Evolutionary conservation across 331 rosid genomes (phyloP), one percentile per base, ranked within the genome.

Genomic region (Ulmus americana): DNA sequence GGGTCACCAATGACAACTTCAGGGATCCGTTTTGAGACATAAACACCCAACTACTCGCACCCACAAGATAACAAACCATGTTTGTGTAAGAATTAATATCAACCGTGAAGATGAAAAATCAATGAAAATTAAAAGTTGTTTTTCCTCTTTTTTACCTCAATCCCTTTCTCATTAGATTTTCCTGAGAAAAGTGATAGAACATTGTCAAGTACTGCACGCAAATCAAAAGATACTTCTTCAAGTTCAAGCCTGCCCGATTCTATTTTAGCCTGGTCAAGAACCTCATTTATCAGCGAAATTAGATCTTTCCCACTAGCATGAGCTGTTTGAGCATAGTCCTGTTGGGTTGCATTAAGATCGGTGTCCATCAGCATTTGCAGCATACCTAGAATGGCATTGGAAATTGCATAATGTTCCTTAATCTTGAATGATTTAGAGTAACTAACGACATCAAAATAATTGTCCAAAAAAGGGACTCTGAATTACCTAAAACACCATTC

Each of bases 351-450:
- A 65, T 90, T 88, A 6, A 89, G 95, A 35, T 89, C 90, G 10
- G 98, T 89, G 71, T 92, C 91, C 97, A 89, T 89, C 81, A 92
- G 83, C 95, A 92, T 86, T 87, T 86, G 91, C 77, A 92, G 88
- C 95, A 92, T 89, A 59, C 98, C 97, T 91, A 76, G 68, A 76
- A 71, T 73, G 68, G 62, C 55, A 69, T 67, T 46, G 57, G 61
- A 75, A 60, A 11, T 35, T 62, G 14, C 22, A 67, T 59, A 58
- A 11, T 74, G 53, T 42, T 57, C 72, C 66, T 70, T 16, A 54
- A 67, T 20, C 74, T 65, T 59, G 43, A 56, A n/a, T 56, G 47
- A 55, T 22, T 40, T n/a, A 15, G 58, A 66, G 40, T 35, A 61
- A 54, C 61, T 70, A 6, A 47, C 14, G 68, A 65, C 10, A 44